Evolutionary conservation across 352 stramenopile genomes (phyloP), one percentile per base, ranked within the genome.

Genomic region (Pythium sukuiense): DNA sequence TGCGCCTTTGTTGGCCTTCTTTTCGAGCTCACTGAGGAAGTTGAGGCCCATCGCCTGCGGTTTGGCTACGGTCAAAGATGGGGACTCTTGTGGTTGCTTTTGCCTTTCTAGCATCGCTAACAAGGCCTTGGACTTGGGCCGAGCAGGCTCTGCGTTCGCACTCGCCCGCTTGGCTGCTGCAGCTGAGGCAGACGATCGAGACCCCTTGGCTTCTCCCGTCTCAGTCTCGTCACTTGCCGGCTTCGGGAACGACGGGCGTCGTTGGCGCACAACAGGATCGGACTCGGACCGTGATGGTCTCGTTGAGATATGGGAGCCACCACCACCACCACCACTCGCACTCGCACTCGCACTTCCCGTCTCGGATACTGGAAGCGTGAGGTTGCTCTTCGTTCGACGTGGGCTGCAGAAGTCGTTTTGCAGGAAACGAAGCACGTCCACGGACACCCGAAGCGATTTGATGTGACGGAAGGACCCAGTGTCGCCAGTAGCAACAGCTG

Each of bases 381-480:
- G 71, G 24, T 60, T 61, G 35, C 53, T 67, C 20, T 65, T 64
- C 1, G 63, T 68, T 11, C 60, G 63, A 16, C 53, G 39, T n/a
- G 74, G 72, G 24, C 71, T 84, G 57, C 84, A 93, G 56, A 93
- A 90, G 43, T 91, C 84, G 29, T 90, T 84, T 41, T 91, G 76
- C 0, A 93, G 73, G 50, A 91, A 91, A 3, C 72, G 55, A 14
- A 93, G 72, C 27, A 93, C 84, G 18, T 83, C 80, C 0, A 72
- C 61, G 0, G 84, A 85, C 1, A 90, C 84, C 32, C 85, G 78
- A 14, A 92, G 73, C 33, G 77, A 78, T 32, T 83, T 87, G 49
- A 91, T 70, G 12, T 70, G 70, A 8, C 69, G 74, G 29, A 89
- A 83, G 0, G 63, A 64, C 0, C 46, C 61, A 37, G 14, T 54